Evolutionary conservation across 2,329 filamentous ascomycete genomes (phyloP).

Genomic region (Microdochium paspali): DNA sequence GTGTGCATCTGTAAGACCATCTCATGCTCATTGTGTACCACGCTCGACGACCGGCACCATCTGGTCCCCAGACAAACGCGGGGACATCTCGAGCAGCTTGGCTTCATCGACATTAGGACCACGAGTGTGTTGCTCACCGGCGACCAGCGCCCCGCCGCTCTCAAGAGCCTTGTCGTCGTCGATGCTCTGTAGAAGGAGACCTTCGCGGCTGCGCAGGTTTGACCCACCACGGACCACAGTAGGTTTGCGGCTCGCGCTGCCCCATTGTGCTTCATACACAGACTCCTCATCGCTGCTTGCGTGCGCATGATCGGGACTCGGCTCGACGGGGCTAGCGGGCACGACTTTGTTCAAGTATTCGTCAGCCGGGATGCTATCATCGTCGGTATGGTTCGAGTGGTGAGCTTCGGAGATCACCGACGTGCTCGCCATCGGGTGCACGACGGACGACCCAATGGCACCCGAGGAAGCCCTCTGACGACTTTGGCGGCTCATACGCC

Average conservation of each 20-base stretch:
- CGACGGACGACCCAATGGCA: constrained; percentile 27
- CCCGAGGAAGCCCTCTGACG: constrained; percentile 25
- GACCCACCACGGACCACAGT: constrained; percentile 38
- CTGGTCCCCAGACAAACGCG: constrained; percentile 42
- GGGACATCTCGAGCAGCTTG: constrained; percentile 59
- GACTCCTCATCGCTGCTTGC: constrained; percentile 44
- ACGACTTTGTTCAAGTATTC: constrained; percentile 58
- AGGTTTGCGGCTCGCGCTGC: constrained; percentile 37
- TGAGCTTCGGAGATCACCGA: constrained; percentile 36
- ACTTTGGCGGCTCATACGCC: constrained; percentile 45
- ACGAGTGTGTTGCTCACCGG: constrained; percentile 64
- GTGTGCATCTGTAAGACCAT: too few species aligned
- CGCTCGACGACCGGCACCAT: constrained; percentile 25
- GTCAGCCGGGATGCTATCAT: constrained; percentile 65
- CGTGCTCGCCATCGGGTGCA: constrained; percentile 32
- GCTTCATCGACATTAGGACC: constrained; percentile 71
- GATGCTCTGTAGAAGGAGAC: constrained; percentile 30
- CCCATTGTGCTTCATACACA: constrained; percentile 38
- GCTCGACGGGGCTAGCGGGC: constrained; percentile 21
- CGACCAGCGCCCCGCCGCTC: constrained; percentile 38
- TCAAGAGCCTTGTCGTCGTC: constrained; percentile 22
- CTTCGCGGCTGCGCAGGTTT: constrained; percentile 43
- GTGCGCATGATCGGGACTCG: constrained; percentile 39
- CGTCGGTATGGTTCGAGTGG: constrained; percentile 32
- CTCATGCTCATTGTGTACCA: constrained; percentile 16